Base-by-base conservation (phyloP, 1,139 yeast genomes). In the Martiniozyma asiatica region DNA sequence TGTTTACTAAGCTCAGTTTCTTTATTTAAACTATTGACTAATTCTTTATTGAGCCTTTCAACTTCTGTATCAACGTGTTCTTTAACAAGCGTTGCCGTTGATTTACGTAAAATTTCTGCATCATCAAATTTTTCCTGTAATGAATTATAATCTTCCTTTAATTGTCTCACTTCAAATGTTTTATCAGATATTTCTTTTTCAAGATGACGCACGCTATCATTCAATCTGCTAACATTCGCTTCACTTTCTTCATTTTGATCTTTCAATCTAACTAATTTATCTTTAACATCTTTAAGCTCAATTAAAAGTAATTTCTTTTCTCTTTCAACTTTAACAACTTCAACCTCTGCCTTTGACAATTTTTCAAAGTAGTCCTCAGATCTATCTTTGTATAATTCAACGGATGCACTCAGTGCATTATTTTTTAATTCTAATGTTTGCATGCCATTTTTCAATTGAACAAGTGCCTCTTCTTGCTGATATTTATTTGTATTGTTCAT, bases 261-360 rank as follows among this genome's bases (percentile, higher is more conserved):
- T 38, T 68, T 67, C 9, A 74, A 63, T 27, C 69, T 61, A 10
- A 59, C 58, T 34, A 77, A 56, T 16, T 73, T 65, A 26, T 60
- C 68, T 36, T 63, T 64, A 4, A 68, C 58, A 20, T 76, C 84
- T 14, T 57, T 54, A 35, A 76, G 58, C 42, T 82, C 85, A 23
- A 59, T 58, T 29, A 55, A 58, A 7, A 79, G 66, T 32, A 61
- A 54, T 30, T 65, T 65, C 47, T 78, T 87, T 12, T 77, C 73
- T 40, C 81, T 62, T 25, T 60, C 50, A 3, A 84, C 71, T 30
- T 73, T 66, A 27, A 66, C 60, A 2, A 80, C 72, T 2, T 84
- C 78, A 29, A 76, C 64, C 46, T 87, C 95, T 1, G 93, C 89
- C 36, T 72, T 66, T 45, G 84, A 94, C 22, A 85, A 59, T 43